Conservation (phyloP, 2,329 filamentous ascomycete genomes). For the Escovopsis weberi region DNA sequence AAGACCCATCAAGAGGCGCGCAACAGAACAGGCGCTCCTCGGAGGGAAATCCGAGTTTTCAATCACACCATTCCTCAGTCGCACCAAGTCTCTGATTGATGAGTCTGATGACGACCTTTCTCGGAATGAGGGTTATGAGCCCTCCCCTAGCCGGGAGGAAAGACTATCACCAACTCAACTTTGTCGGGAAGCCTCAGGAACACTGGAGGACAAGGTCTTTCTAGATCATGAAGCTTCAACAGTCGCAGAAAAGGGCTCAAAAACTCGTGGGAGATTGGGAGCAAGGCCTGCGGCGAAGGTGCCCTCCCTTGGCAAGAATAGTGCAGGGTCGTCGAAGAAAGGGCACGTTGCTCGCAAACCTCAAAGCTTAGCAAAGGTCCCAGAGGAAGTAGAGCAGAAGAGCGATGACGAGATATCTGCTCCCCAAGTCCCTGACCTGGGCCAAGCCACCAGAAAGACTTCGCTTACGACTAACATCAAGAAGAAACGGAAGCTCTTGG, state of each 20-base stretch:
- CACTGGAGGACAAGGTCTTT: too few relatives aligned
- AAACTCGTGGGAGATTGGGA: constrained; percentile 31
- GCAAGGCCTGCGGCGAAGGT: constrained; percentile 30
- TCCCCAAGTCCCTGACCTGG: not conserved
- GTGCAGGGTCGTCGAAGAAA: constrained; percentile 13
- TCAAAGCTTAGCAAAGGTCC: not conserved
- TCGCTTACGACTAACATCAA: constrained; percentile 30
- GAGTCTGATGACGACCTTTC: constrained; percentile 16
- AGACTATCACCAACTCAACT: not conserved
- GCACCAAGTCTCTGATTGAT: constrained; percentile 41
- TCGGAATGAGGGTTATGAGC: constrained; percentile 4
- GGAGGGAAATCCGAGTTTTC: constrained; percentile 89
- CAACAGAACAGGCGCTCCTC: constrained; percentile 34
- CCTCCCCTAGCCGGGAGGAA: not conserved
- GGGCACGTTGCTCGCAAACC: constrained; percentile 4
- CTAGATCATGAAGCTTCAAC: not conserved
- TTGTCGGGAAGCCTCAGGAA: not conserved
- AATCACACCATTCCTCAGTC: constrained; percentile 84
- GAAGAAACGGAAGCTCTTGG: constrained; percentile 62
- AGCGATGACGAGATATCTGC: not conserved
- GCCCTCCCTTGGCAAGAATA: constrained; percentile 31
- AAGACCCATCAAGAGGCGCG: constrained; percentile 40
- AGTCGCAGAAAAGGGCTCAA: constrained; percentile 12
- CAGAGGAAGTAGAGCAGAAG: not conserved
- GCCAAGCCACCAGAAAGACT: constrained; percentile 8